These are phyloP conservation scores for Boletus barrowsii DNA, from an alignment of 768 basidiomycete genomes.

Conservation along the genomic window DNA sequence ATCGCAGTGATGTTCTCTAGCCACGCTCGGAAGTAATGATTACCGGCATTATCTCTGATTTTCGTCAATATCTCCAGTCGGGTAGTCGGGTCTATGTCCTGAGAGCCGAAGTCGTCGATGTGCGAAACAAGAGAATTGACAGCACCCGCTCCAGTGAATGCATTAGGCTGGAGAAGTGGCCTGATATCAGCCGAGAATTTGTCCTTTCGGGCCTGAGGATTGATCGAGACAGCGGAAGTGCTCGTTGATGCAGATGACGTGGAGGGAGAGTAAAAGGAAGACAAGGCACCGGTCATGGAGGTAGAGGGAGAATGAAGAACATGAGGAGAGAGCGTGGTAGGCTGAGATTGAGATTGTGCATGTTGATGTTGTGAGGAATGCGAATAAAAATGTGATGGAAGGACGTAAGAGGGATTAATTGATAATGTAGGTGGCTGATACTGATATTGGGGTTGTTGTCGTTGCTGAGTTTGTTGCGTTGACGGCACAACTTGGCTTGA, in stretches of 20 bases:
- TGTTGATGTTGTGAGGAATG: slow-evolving; percentile 30
- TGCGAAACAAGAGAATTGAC: slow-evolving; percentile 58
- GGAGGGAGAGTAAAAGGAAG: slow-evolving; percentile 39
- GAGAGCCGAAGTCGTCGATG: slow-evolving; percentile 57
- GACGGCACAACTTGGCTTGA: slow-evolving; percentile 38
- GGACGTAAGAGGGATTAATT: slow-evolving; percentile 41
- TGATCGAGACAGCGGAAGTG: slow-evolving; percentile 31
- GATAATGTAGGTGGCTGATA: slow-evolving; percentile 40
- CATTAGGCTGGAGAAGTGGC: slow-evolving; percentile 53
- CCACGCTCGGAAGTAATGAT: slow-evolving; percentile 87
- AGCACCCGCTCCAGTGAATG: slow-evolving; percentile 68
- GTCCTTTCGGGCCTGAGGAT: slow-evolving; percentile 53
- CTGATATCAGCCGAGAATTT: slow-evolving; percentile 51
- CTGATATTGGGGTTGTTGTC: slow-evolving; percentile 37
- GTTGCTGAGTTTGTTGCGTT: slow-evolving; percentile 33
- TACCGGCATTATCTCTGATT: slow-evolving; percentile 79
- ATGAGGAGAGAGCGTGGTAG: slow-evolving; percentile 68
- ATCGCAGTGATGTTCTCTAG: slow-evolving; percentile 71
- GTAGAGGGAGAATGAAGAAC: slow-evolving; percentile 58
- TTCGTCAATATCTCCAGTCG: slow-evolving; percentile 76
- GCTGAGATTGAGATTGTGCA: slow-evolving; percentile 35
- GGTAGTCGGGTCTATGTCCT: slow-evolving; percentile 60
- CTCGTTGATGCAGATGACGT: slow-evolving; percentile 28
- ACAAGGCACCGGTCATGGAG: slow-evolving; percentile 32
- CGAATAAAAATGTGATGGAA: slow-evolving; percentile 38